phyloP scores from a whole-genome alignment of 345 rosid genomes.

The Syzygium jambos region DNA sequence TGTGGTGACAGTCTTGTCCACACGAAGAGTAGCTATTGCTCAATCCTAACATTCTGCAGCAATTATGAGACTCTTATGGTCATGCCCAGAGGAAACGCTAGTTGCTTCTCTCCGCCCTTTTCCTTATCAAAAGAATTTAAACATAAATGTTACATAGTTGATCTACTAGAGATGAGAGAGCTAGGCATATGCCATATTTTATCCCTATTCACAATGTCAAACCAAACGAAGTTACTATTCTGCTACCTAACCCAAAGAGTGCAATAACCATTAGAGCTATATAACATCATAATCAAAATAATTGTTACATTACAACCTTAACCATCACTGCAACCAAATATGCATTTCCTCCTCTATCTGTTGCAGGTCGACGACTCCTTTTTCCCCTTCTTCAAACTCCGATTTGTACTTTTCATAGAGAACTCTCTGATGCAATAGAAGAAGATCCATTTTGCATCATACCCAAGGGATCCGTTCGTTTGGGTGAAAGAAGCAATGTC shows the following conservation, averaged over 20 bases:
- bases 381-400: background rate
- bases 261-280: background rate
- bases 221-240: background rate
- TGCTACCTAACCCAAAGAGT: background rate
- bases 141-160: background rate
- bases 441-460: background rate
- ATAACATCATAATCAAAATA: background rate
- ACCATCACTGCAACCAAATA: background rate
- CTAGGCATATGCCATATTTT: background rate
- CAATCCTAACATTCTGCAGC: background rate
- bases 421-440: background rate
- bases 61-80: background rate
- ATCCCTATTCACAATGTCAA: background rate
- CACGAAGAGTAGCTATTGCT: background rate
- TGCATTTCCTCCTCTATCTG: background rate
- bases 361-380: background rate
- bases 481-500: background rate
- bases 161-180: background rate
- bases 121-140: background rate
- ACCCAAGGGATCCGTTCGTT: background rate
- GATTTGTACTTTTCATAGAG: background rate
- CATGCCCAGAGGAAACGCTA: background rate
- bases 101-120: background rate
- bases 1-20: background rate
- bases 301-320: background rate